phyloP scores from a whole-genome alignment of 1,284 basidiomycete genomes.

The Ganoderma lingzhi region DNA sequence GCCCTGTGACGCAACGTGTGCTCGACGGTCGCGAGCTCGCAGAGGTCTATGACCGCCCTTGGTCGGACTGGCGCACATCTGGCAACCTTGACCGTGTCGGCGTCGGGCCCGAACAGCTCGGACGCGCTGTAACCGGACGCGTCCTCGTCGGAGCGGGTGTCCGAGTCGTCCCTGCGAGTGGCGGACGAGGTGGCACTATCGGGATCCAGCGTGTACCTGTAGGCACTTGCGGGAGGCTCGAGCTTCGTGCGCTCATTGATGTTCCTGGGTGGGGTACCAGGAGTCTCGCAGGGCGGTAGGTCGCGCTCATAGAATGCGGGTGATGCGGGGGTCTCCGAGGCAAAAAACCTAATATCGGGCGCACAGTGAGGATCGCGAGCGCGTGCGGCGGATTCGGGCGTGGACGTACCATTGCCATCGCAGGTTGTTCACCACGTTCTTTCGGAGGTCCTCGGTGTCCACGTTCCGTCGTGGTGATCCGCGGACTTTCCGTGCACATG shows the following conservation, averaged over 20 bases:
- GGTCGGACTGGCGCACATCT: not conserved
- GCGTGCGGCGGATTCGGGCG: not conserved
- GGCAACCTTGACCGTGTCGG: not conserved
- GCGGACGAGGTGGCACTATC: not conserved
- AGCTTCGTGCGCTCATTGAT: not conserved
- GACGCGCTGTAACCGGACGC: not conserved
- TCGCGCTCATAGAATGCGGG: not conserved
- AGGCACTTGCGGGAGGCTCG: not conserved
- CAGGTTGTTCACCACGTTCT: not conserved
- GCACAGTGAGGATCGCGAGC: not conserved
- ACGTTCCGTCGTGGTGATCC: not conserved
- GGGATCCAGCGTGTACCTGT: not conserved
- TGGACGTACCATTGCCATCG: not conserved
- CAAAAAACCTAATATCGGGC: not conserved
- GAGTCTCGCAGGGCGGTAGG: not conserved
- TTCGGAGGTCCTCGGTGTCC: slow-evolving; percentile 1
- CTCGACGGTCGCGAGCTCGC: not conserved
- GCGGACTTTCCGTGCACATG: no score
- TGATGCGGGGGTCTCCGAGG: not conserved
- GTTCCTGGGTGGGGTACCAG: not conserved
- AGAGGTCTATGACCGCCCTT: not conserved
- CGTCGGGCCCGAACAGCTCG: slow-evolving; percentile 3
- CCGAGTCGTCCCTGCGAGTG: not conserved
- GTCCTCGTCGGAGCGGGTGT: not conserved
- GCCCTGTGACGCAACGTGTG: not conserved